A percentile compares a stretch with the other conserved stretches of the same genome.
Evolutionary conservation across 306 rosid species (phyloP).

Genomic region (Castanea sativa): DNA sequence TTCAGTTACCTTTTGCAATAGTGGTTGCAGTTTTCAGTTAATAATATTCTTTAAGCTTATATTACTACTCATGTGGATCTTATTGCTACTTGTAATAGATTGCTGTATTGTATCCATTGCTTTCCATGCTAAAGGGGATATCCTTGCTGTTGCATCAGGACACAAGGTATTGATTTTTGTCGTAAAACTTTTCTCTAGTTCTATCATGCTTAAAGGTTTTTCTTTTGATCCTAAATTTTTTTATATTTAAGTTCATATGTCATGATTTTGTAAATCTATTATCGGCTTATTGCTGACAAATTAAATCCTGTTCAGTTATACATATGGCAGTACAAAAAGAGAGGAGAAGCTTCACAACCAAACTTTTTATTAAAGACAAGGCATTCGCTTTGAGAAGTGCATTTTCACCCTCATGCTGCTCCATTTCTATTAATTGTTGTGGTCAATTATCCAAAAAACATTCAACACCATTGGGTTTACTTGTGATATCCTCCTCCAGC

Average conservation of each 20-base stretch:
- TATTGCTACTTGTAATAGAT: conserved; percentile 21
- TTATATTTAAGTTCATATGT: conserved; percentile 8
- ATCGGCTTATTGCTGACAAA: neutral
- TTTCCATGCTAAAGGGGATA: conserved; percentile 53
- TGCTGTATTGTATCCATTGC: conserved; percentile 47
- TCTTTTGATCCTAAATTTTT: neutral
- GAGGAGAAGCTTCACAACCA: conserved; percentile 31
- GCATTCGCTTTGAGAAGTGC: conserved; percentile 48
- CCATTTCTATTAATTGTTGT: conserved; percentile 45
- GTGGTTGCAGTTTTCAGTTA: neutral
- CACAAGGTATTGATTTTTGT: conserved; percentile 34
- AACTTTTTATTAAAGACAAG: conserved; percentile 33
- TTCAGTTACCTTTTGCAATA: conserved; percentile 1
- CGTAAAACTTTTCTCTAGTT: conserved; percentile 2
- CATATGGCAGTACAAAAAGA: conserved; percentile 41
- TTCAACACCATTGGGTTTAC: conserved; percentile 35
- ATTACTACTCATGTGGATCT: conserved; percentile 4
- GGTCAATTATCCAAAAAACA: conserved; percentile 26
- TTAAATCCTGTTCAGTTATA: conserved; percentile 32
- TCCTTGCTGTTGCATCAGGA: conserved; percentile 52
- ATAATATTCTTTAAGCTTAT: neutral
- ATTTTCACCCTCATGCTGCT: conserved; percentile 46
- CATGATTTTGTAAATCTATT: conserved; percentile 2
- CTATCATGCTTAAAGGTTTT: neutral
- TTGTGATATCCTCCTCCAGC: conserved; percentile 43